phyloP scores from a whole-genome alignment of 2,329 filamentous ascomycete species.

The Penicillium sp. region DNA sequence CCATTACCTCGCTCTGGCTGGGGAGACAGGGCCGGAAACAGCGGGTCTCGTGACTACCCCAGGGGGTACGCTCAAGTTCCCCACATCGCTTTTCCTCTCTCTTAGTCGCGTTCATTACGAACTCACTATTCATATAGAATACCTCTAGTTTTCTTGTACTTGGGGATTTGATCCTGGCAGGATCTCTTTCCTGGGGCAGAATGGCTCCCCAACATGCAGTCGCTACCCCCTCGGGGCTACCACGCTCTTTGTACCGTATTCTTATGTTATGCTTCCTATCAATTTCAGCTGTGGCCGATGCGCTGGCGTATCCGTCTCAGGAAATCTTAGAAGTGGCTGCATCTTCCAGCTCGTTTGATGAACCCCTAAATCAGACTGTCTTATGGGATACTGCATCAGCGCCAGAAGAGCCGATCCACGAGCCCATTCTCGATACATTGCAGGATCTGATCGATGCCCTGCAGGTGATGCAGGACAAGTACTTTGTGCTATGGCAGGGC shows the following conservation, averaged over 20 bases:
- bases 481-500: conserved; percentile 73
- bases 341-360: not conserved
- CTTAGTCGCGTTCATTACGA: not conserved
- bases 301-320: conserved; percentile 34
- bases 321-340: conserved; percentile 15
- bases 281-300: conserved; percentile 23
- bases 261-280: conserved; percentile 26
- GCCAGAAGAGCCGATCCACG: conserved; percentile 10
- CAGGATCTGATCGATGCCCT: conserved; percentile 61
- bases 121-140: conserved; percentile 19
- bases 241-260: conserved; percentile 19
- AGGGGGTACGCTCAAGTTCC: conserved; percentile 2
- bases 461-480: conserved; percentile 71
- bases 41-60: conserved; percentile 7
- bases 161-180: conserved; percentile 7
- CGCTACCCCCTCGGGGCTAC: conserved; percentile 10
- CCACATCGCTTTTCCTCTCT: conserved; percentile 5
- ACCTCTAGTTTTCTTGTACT: conserved; percentile 1
- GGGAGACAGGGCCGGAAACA: not conserved
- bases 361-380: conserved; percentile 10
- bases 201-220: conserved; percentile 17
- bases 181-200: conserved; percentile 9
- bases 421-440: conserved; percentile 31
- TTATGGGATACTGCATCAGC: conserved; percentile 7
- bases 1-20: not conserved